Percentiles rank a stretch among this genome's conserved stretches.
These are phyloP conservation scores for Epichloe sibirici DNA, from an alignment of 2,329 filamentous ascomycete genomes.

Conservation along the genomic window DNA sequence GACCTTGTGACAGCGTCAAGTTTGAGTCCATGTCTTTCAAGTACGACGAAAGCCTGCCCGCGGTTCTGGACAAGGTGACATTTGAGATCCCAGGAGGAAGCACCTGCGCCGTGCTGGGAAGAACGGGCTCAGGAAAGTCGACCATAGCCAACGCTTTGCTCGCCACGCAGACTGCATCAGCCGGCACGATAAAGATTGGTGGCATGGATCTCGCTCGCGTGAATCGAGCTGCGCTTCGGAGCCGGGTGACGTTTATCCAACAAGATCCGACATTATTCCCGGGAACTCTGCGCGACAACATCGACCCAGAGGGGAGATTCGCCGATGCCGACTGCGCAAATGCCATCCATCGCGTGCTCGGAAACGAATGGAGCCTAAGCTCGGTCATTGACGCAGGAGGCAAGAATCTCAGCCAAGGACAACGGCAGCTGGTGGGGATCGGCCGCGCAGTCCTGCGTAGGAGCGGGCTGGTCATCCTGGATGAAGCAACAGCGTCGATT, in stretches of 20 bases:
- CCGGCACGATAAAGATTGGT: constrained; percentile 43
- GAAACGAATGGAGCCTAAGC: constrained; percentile 32
- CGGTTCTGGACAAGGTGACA: constrained; percentile 54
- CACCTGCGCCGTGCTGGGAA: constrained; percentile 59
- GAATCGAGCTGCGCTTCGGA: constrained; percentile 42
- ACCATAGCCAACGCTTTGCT: constrained; percentile 53
- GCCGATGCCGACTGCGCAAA: constrained; percentile 37
- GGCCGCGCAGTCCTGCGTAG: constrained; percentile 46
- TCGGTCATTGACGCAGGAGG: constrained; percentile 46
- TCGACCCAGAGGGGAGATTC: constrained; percentile 55
- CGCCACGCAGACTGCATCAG: constrained; percentile 38
- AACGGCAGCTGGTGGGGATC: constrained; percentile 50
- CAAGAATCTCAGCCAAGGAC: constrained; percentile 50
- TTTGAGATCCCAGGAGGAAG: constrained; percentile 58
- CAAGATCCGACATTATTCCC: constrained; percentile 53
- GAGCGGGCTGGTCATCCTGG: constrained; percentile 49
- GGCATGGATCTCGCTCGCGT: constrained; percentile 38
- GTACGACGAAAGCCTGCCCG: constrained; percentile 67
- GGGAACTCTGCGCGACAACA: constrained; percentile 47
- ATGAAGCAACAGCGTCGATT: constrained; percentile 53
- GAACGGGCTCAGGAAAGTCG: constrained; percentile 80
- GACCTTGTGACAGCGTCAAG: constrained; percentile 54
- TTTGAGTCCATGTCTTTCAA: constrained; percentile 69
- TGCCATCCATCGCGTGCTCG: constrained; percentile 48
- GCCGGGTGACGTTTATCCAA: constrained; percentile 49